These are phyloP conservation scores for Hemerocallis citrina DNA, from an alignment of 106 monocot genomes.

Conservation along the genomic window DNA sequence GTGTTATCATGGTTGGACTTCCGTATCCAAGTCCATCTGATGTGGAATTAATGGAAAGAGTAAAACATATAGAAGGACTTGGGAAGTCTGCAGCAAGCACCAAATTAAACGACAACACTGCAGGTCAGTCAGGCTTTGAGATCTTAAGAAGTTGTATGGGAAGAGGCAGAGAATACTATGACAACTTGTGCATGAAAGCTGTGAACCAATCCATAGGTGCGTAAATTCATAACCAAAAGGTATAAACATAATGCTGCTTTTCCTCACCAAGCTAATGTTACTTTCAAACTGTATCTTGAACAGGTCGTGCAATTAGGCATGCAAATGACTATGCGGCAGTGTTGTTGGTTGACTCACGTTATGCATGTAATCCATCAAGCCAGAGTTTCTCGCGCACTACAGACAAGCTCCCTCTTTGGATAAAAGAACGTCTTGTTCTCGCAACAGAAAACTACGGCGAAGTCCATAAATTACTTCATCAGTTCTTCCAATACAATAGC, in stretches of 20 bases:
- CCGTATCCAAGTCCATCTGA: slow-evolving; percentile 91
- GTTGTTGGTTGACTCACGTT: slow-evolving; percentile 83
- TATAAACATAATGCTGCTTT: not conserved
- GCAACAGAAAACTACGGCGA: slow-evolving; percentile 59
- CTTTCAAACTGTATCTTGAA: not conserved
- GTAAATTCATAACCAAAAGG: not conserved
- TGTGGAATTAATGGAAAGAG: slow-evolving; percentile 81
- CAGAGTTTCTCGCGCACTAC: slow-evolving; percentile 28
- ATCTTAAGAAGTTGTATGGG: slow-evolving; percentile 67
- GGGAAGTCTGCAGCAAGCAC: slow-evolving; percentile 15
- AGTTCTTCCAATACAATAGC: slow-evolving; percentile 73
- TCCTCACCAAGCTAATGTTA: not conserved
- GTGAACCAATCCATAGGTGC: slow-evolving; percentile 95
- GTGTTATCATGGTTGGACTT: slow-evolving; percentile 92
- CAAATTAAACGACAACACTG: slow-evolving; percentile 9
- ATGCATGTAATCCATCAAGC: slow-evolving; percentile 30
- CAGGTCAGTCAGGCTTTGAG: slow-evolving; percentile 50
- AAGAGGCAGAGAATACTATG: slow-evolving; percentile 90
- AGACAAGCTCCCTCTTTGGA: slow-evolving; percentile 85
- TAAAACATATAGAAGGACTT: slow-evolving; percentile 79
- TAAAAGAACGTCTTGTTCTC: slow-evolving; percentile 62
- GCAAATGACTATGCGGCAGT: slow-evolving; percentile 93
- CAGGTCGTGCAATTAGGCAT: slow-evolving; percentile 94
- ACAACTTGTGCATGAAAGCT: slow-evolving; percentile 98
- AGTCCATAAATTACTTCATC: slow-evolving; percentile 65